Conservation (phyloP, 148 eudicot genomes). For the Diospyros lotus region DNA sequence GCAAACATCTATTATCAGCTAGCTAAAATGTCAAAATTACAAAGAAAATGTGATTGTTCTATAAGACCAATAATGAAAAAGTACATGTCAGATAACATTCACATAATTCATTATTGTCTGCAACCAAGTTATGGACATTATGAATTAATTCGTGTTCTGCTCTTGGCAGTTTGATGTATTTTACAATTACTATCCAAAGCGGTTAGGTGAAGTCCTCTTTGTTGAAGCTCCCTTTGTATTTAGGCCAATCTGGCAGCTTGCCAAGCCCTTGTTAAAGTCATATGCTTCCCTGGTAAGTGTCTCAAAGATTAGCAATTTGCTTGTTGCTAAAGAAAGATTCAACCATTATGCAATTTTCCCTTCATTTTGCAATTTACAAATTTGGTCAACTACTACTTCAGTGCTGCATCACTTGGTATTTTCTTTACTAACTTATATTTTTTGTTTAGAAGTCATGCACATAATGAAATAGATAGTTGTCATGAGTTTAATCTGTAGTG, state of each 20-base stretch:
- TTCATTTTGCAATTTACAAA: background rate
- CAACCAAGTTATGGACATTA: background rate
- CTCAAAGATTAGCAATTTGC: background rate
- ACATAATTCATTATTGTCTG: background rate
- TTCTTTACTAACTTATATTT: background rate
- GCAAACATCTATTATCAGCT: background rate
- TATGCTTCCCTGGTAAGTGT: slow-evolving; percentile 76
- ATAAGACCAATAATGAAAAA: background rate
- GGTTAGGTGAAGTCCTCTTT: slow-evolving; percentile 76
- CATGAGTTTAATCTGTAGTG: background rate
- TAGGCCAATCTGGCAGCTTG: slow-evolving; percentile 78
- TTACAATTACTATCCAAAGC: slow-evolving; percentile 79
- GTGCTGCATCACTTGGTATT: slow-evolving; percentile 3
- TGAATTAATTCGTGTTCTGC: background rate
- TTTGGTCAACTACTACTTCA: background rate
- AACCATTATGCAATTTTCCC: background rate
- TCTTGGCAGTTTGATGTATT: slow-evolving; percentile 85
- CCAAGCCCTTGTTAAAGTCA: slow-evolving; percentile 77
- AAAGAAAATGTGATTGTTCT: background rate
- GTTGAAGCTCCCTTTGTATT: slow-evolving; percentile 93
- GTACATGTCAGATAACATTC: background rate
- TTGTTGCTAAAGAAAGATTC: background rate
- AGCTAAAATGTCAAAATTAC: background rate
- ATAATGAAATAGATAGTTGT: background rate
- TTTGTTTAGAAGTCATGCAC: background rate